Evolutionary conservation across 2,329 filamentous ascomycete genomes (phyloP).

Genomic region (Penicillium concentricum): DNA sequence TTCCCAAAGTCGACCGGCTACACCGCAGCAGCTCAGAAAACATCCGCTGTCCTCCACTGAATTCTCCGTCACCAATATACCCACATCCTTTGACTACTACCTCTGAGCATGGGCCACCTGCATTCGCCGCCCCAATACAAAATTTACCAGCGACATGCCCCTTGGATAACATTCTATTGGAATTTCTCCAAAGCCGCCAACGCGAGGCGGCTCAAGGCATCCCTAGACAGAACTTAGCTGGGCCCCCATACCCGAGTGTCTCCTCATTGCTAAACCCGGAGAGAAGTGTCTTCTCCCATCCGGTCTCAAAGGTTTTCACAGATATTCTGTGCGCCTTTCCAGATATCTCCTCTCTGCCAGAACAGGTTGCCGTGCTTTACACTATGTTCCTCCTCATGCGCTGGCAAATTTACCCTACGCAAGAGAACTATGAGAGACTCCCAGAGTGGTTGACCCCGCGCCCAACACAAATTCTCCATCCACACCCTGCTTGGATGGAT

Average conservation of each 20-base stretch:
- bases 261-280: constrained; percentile 73
- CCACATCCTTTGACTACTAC: constrained; percentile 24
- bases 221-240: constrained; percentile 64
- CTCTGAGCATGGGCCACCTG: constrained; percentile 28
- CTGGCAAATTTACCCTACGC: constrained; percentile 78
- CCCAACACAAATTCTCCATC: constrained; percentile 62
- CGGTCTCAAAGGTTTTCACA: constrained; percentile 79
- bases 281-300: constrained; percentile 63
- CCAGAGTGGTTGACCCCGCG: constrained; percentile 71
- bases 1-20: constrained; percentile 53
- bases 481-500: constrained; percentile 81
- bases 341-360: constrained; percentile 72
- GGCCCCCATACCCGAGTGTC: constrained; percentile 76
- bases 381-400: constrained; percentile 84
- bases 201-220: constrained; percentile 66
- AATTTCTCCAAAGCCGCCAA: constrained; percentile 70
- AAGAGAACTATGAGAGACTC: constrained; percentile 74
- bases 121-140: constrained; percentile 49
- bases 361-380: constrained; percentile 78
- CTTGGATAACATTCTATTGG: constrained; percentile 74
- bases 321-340: constrained; percentile 84
- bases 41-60: constrained; percentile 23
- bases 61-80: constrained; percentile 23
- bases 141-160: constrained; percentile 71
- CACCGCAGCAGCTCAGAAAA: constrained; percentile 28